Base-by-base conservation (phyloP, 164 flowering plant species). In the Buxus sempervirens region DNA sequence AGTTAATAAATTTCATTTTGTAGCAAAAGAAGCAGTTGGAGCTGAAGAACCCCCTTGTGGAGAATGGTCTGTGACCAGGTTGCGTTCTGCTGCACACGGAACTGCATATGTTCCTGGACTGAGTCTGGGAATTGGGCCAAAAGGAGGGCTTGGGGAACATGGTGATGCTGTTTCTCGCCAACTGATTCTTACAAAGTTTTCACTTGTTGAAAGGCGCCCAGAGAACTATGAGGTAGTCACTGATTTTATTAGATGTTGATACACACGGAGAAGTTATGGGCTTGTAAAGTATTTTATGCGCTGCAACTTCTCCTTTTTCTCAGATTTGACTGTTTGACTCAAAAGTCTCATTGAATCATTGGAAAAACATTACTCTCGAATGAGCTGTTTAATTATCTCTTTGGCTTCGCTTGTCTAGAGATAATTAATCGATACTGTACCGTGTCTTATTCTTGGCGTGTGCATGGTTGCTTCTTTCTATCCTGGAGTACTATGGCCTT, bases 31-130 rank as follows among this genome's bases (percentile, higher is more conserved):
- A 68, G 95, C 94, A 56, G 98, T 95, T 80, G 96, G 99, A 72
- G 98, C 94, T 12, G 90, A 86, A 67, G 97, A 95, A 80, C 86
- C 93, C 27, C 98, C 98, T 63, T 87, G 75, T 76, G 98, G 98
- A 53, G 88, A 84, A 70, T 95, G 99, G 99, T 84, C 86, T 26
- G 99, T 95, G 45, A 95, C 89, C n/a, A 88, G 97, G 73, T 84
- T 92, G 83, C 83, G 99, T 14, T 74, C 99, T 78, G 94, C 86
- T 74, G 99, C 99, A 63, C 99, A 79, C 85, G 99, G 99, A 73
- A 90, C 94, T 67, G 70, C 84, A 60, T 81, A 89, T 80, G 76
- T 83, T 76, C 75, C 88, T 10, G 93, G 97, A 65, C 76, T 90
- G 74, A 83, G 83, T 78, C 82, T 95, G 72, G 86, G 82, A 58